Conservation (phyloP, 1,284 basidiomycete species). For the Kalmanozyma brasiliensis region DNA sequence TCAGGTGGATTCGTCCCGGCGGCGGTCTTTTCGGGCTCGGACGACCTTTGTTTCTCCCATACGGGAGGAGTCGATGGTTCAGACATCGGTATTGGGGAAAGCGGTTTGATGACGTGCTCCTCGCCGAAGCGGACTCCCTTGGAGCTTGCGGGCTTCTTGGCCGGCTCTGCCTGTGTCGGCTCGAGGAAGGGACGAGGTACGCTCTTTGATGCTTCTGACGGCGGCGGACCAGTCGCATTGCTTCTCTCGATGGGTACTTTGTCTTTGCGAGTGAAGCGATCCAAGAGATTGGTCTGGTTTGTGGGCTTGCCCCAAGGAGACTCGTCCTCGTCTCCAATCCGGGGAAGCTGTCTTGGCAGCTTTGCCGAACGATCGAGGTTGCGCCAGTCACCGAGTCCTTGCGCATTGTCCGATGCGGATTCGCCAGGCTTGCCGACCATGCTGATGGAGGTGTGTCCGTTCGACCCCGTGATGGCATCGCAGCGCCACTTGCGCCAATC, state of each 20-base stretch:
- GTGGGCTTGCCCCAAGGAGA: slow-evolving; percentile 47
- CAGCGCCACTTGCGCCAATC: slow-evolving; percentile 74
- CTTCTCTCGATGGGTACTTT: no score
- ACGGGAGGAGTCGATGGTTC: neutral
- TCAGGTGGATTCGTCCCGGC: no score
- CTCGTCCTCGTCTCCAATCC: slow-evolving; percentile 36
- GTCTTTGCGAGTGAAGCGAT: slow-evolving; percentile 25
- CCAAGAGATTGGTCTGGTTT: slow-evolving; percentile 39
- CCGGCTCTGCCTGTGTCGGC: neutral
- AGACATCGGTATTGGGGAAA: neutral
- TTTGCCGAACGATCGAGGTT: slow-evolving; percentile 30
- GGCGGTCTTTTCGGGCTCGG: neutral
- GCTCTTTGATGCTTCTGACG: no score
- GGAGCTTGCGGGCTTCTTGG: neutral
- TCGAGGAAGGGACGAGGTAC: neutral
- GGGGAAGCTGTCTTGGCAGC: slow-evolving; percentile 27
- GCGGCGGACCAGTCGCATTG: no score
- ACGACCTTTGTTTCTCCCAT: neutral
- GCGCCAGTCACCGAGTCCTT: slow-evolving; percentile 25
- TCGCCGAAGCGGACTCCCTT: slow-evolving; percentile 30
- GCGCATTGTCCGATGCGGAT: neutral
- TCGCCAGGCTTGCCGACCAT: slow-evolving; percentile 25
- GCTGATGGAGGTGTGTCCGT: slow-evolving; percentile 33
- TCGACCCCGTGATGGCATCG: slow-evolving; percentile 43
- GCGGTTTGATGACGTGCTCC: slow-evolving; percentile 12